Conservation (phyloP, 1,284 basidiomycete genomes). For the Neonothopanus nambi region DNA sequence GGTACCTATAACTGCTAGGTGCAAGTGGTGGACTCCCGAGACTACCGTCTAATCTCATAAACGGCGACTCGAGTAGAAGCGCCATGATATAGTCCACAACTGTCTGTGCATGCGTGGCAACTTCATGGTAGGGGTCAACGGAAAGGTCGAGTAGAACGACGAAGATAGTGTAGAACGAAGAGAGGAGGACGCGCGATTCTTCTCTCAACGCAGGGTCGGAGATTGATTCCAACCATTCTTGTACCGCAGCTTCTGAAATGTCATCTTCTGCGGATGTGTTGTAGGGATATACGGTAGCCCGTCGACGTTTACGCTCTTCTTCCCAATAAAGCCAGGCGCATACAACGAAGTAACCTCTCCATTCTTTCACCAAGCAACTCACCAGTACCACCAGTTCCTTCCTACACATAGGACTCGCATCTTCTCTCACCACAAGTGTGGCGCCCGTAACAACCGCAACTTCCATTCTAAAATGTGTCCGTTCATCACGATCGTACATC, state of each 20-base stretch:
- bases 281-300: slow-evolving; percentile 34
- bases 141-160: slow-evolving; percentile 89
- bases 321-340: slow-evolving; percentile 97
- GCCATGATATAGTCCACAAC: slow-evolving; percentile 93
- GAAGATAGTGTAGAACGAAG: slow-evolving; percentile 92
- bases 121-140: slow-evolving; percentile 91
- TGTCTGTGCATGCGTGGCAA: slow-evolving; percentile 87
- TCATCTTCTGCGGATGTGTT: slow-evolving; percentile 56
- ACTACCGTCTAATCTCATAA: slow-evolving; percentile 72
- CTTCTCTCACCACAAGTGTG: slow-evolving; percentile 83
- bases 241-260: slow-evolving; percentile 69
- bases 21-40: slow-evolving; percentile 53
- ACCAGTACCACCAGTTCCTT: slow-evolving; percentile 94
- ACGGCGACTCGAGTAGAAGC: slow-evolving; percentile 85
- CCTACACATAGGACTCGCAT: slow-evolving; percentile 94
- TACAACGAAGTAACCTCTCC: slow-evolving; percentile 93
- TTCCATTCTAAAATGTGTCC: slow-evolving; percentile 79
- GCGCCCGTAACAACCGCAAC: slow-evolving; percentile 78
- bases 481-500: slow-evolving; percentile 80
- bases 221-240: slow-evolving; percentile 73
- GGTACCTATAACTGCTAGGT: slow-evolving; percentile 35
- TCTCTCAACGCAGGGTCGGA: slow-evolving; percentile 71
- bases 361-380: slow-evolving; percentile 92
- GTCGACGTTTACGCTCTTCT: slow-evolving; percentile 68
- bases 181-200: slow-evolving; percentile 82